A percentile compares a stretch with the other conserved stretches of the same genome.
Conservation (phyloP, 23 red algal genomes). For the Pyropia haitanensis region DNA sequence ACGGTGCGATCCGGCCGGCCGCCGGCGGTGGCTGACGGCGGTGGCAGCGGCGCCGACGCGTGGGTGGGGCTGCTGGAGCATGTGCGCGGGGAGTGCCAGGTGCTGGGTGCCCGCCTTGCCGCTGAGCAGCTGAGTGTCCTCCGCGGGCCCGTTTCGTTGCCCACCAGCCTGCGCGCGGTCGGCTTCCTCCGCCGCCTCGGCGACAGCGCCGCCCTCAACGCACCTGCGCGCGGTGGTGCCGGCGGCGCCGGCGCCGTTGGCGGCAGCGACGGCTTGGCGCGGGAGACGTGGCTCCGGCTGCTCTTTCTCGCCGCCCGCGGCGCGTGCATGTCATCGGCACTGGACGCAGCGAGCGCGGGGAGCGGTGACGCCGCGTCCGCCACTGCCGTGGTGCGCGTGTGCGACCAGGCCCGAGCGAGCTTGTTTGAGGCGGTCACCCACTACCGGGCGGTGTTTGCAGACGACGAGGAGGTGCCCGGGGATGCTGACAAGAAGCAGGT, state of each 20-base stretch:
- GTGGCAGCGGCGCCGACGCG: too few species aligned
- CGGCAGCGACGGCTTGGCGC: conserved; percentile 8
- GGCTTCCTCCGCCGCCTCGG: conserved; percentile 58
- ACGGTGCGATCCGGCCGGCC: too few species aligned
- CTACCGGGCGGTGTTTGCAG: conserved; percentile 80
- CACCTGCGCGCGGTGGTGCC: too few species aligned
- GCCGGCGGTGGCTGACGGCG: too few species aligned
- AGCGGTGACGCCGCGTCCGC: conserved; percentile 6
- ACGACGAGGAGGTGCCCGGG: conserved; percentile 17
- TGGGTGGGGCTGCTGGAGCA: conserved; percentile 25
- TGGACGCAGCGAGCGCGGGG: conserved; percentile 30
- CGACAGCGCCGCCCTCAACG: neutral
- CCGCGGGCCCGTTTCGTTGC: conserved; percentile 40
- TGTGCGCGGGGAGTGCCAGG: conserved; percentile 46
- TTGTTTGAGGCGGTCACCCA: conserved; percentile 83
- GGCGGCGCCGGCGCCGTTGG: neutral
- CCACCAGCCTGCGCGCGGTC: conserved; percentile 60
- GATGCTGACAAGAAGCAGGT: neutral
- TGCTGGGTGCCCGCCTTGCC: conserved; percentile 44
- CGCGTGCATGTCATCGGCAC: conserved; percentile 54
- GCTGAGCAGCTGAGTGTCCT: conserved; percentile 50
- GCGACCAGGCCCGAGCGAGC: conserved; percentile 59
- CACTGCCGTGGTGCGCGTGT: conserved; percentile 41
- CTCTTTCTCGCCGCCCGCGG: conserved; percentile 66
- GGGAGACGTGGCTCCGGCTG: conserved; percentile 53